Conservation (phyloP, 2,329 filamentous ascomycete genomes). For the Stemphylium vesicarium region DNA sequence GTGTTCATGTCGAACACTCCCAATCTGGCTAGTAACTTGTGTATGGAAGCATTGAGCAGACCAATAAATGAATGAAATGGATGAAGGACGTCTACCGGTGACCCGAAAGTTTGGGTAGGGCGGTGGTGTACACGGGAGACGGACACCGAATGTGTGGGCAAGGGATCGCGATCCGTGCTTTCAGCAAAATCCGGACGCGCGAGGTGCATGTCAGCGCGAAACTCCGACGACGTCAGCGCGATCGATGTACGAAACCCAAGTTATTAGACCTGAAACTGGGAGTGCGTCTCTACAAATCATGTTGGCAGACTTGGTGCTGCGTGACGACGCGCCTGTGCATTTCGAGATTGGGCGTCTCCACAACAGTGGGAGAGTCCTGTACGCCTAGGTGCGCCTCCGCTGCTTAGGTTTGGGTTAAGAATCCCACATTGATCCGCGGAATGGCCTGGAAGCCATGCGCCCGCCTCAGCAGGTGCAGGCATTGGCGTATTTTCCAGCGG, state of each 20-base stretch:
- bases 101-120: slow-evolving; percentile 7
- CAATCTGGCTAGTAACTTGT: neutral
- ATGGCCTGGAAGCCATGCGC: slow-evolving; percentile 12
- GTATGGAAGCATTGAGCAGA: slow-evolving; percentile 1
- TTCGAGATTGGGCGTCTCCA: slow-evolving; percentile 3
- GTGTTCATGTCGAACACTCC: neutral
- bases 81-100: neutral
- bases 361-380: slow-evolving; percentile 3
- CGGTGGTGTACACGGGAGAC: slow-evolving; percentile 18
- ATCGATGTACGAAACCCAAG: neutral
- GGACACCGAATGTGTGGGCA: slow-evolving; percentile 3
- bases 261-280: too few relatives aligned
- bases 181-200: slow-evolving; percentile 7
- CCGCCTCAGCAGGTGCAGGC: slow-evolving; percentile 16
- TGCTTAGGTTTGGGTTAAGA: slow-evolving; percentile 2
- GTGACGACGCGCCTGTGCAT: neutral
- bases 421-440: neutral
- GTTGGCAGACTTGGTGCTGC: neutral
- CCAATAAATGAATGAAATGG: neutral
- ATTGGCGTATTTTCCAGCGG: neutral
- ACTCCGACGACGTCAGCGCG: too few relatives aligned
- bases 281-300: neutral
- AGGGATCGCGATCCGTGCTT: neutral
- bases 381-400: slow-evolving; percentile 6
- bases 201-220: neutral